Percentiles rank a stretch among this genome's conserved stretches.
phyloP scores from a whole-genome alignment of 345 rosid species.

The Acer yangbiense region DNA sequence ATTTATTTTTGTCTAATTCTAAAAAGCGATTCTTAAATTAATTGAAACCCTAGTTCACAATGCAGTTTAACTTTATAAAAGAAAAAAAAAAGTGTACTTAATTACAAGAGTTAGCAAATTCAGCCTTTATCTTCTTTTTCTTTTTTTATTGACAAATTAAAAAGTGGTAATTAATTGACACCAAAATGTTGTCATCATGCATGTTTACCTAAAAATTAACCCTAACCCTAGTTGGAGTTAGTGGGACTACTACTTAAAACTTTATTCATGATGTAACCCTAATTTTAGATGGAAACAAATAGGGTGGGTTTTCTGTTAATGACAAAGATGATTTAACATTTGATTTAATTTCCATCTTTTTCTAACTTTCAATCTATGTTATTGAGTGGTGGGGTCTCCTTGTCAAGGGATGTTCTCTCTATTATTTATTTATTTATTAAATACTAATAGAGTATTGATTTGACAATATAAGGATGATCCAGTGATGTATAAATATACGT shows the following conservation, averaged over 20 bases:
- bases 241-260: conserved; percentile 2
- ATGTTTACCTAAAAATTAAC: neutral
- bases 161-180: neutral
- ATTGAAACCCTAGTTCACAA: too few relatives aligned
- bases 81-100: neutral
- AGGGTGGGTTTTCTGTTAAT: neutral
- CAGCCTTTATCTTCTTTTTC: neutral
- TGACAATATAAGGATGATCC: too few relatives aligned
- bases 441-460: neutral
- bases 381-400: neutral
- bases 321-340: too few relatives aligned
- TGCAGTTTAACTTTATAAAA: neutral
- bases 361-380: neutral
- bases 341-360: neutral
- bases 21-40: neutral
- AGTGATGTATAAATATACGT: too few relatives aligned
- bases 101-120: neutral
- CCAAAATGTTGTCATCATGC: conserved; percentile 2
- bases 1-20: neutral
- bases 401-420: neutral
- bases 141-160: neutral
- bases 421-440: neutral
- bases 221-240: conserved; percentile 9
- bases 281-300: neutral
- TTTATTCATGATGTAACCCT: conserved; percentile 8